Evolutionary conservation across 257 asterid genomes (phyloP).

Genomic region (Solanum pinnatisectum): DNA sequence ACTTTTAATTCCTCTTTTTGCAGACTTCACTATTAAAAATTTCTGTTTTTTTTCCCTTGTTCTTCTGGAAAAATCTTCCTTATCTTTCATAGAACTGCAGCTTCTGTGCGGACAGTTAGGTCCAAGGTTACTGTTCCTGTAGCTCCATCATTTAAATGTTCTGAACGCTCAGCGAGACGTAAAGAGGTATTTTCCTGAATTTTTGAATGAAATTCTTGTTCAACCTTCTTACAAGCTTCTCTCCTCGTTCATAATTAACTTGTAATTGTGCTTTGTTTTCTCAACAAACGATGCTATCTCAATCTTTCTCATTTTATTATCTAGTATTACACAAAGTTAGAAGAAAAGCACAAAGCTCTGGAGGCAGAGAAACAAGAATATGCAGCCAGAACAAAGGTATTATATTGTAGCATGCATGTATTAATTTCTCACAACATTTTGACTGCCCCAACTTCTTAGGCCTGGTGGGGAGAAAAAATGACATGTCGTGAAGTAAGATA

Average conservation of each 20-base stretch:
- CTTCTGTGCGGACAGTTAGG: conserved; percentile 57
- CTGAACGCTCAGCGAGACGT: conserved; percentile 61
- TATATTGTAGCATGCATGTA: not conserved
- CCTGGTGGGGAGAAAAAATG: not conserved
- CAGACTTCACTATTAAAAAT: not conserved
- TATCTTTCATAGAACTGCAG: conserved; percentile 50
- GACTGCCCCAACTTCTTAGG: not conserved
- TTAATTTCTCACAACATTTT: not conserved
- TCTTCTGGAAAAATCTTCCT: conserved; percentile 13
- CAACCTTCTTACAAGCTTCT: not conserved
- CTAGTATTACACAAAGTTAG: conserved; percentile 71
- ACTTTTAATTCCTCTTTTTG: not conserved
- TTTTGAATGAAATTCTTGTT: not conserved
- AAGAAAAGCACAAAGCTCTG: conserved; percentile 75
- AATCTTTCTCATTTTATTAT: not conserved
- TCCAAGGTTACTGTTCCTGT: conserved; percentile 75
- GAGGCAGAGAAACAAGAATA: conserved; percentile 71
- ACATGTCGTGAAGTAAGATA: not conserved
- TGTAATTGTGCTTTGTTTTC: not conserved
- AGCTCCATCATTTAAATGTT: conserved; percentile 53
- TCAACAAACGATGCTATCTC: not conserved
- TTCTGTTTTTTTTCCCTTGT: not conserved
- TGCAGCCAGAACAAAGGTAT: conserved; percentile 65
- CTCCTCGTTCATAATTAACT: not conserved
- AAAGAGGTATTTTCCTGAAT: conserved; percentile 47